These are phyloP conservation scores for Calonectria naviculata DNA, from an alignment of 2,329 filamentous ascomycete species.

Conservation along the genomic window DNA sequence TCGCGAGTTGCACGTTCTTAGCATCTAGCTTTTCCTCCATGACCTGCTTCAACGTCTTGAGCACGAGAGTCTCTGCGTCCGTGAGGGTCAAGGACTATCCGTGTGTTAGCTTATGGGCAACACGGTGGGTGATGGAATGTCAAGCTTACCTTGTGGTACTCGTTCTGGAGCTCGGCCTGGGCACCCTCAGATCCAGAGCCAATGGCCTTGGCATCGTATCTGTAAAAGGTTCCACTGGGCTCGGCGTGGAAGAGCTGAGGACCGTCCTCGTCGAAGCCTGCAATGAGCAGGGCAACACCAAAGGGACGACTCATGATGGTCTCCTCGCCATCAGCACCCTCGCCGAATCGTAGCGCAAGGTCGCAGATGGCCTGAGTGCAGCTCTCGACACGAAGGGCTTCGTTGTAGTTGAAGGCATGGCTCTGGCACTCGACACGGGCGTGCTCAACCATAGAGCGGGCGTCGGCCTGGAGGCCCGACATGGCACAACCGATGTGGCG, in stretches of 20 bases:
- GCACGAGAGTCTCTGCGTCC: constrained; percentile 93
- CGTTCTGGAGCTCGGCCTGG: constrained; percentile 97
- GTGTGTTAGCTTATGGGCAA: constrained; percentile 9
- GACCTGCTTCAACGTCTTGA: constrained; percentile 99
- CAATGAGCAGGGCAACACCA: constrained; percentile 95
- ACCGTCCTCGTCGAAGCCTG: constrained; percentile 96
- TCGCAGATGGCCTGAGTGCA: constrained; percentile 99
- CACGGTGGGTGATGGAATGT: not conserved
- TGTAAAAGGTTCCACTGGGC: constrained; percentile 97
- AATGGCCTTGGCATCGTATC: constrained; percentile 99
- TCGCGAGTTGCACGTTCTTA: constrained; percentile 98
- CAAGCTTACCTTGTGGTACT: constrained; percentile 85
- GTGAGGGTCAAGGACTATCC: constrained; percentile 83
- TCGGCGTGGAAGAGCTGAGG: constrained; percentile 98
- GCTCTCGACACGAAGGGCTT: constrained; percentile 94
- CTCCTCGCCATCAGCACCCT: constrained; percentile 97
- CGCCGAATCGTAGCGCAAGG: constrained; percentile 93
- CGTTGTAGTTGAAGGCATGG: constrained; percentile 98
- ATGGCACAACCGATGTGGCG: constrained; percentile 99
- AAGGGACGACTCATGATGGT: constrained; percentile 99
- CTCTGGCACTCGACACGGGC: constrained; percentile 97
- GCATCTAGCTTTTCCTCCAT: constrained; percentile 99
- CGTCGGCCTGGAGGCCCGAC: constrained; percentile 97
- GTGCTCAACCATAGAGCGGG: constrained; percentile 97
- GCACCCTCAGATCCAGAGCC: constrained; percentile 97